These are phyloP conservation scores for Pythium myriotylum DNA, from an alignment of 352 stramenopile genomes.

Conservation along the genomic window DNA sequence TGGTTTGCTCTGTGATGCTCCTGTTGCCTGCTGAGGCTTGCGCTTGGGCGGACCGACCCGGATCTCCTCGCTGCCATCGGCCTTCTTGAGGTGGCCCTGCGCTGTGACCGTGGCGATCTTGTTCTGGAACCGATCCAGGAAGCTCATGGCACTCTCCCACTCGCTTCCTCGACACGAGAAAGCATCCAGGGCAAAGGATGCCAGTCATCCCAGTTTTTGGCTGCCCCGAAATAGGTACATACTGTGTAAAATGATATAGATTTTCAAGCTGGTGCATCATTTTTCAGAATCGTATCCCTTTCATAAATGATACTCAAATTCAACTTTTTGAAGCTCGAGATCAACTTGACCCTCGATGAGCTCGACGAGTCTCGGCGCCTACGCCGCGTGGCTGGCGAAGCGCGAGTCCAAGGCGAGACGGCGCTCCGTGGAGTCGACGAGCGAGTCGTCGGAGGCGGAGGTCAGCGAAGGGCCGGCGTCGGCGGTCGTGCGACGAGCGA, in stretches of 20 bases:
- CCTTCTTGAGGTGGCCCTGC: constrained; percentile 76
- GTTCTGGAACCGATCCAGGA: constrained; percentile 80
- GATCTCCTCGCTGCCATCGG: constrained; percentile 81
- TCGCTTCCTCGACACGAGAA: too few species aligned
- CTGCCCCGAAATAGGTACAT: constrained; percentile 36
- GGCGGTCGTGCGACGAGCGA: neutral
- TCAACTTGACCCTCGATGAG: constrained; percentile 1
- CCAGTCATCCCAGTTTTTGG: neutral
- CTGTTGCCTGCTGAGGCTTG: constrained; percentile 27
- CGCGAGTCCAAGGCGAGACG: constrained; percentile 25
- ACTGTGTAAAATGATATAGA: constrained; percentile 7
- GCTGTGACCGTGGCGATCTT: constrained; percentile 85
- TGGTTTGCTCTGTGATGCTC: constrained; percentile 6
- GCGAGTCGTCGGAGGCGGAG: neutral
- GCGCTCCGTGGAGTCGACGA: neutral
- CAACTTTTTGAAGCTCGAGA: constrained; percentile 38
- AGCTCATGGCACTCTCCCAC: constrained; percentile 69
- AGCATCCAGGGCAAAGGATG: neutral
- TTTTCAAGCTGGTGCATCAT: too few species aligned
- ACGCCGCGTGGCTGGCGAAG: constrained; percentile 40
- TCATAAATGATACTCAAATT: constrained; percentile 16
- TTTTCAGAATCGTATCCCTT: neutral
- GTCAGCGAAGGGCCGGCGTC: neutral
- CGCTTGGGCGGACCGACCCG: constrained; percentile 69
- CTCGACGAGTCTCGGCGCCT: constrained; percentile 28